These are phyloP conservation scores for Laguncularia racemosa DNA, from an alignment of 345 rosid species.

Conservation along the genomic window DNA sequence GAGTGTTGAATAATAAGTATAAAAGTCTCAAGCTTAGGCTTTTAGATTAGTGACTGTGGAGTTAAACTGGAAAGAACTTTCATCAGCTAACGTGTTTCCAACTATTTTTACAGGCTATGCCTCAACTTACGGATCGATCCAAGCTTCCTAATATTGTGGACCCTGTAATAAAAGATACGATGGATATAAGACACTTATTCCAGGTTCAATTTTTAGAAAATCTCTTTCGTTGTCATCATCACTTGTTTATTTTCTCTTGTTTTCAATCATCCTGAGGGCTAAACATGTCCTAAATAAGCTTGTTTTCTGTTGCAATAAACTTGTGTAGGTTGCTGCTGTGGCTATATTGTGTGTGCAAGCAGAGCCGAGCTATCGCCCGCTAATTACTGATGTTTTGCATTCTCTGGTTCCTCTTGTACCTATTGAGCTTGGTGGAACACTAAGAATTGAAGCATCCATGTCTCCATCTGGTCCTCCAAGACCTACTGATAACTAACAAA, in stretches of 20 bases:
- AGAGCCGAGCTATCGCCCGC: constrained; percentile 85
- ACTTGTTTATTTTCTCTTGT: too few species aligned
- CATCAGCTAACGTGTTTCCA: too few species aligned
- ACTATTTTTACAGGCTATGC: constrained; percentile 72
- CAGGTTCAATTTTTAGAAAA: constrained; percentile 42
- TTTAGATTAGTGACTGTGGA: too few species aligned
- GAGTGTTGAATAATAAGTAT: too few species aligned
- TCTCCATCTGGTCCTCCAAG: constrained; percentile 1
- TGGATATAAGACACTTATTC: constrained; percentile 81
- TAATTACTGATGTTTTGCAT: constrained; percentile 82
- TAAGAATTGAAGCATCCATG: constrained; percentile 29
- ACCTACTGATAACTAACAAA: neutral
- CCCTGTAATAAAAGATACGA: constrained; percentile 62
- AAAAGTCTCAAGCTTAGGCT: too few species aligned
- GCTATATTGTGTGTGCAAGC: constrained; percentile 92
- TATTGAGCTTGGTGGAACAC: constrained; percentile 78
- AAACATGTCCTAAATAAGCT: neutral
- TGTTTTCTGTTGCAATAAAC: neutral
- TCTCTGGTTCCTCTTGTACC: constrained; percentile 86
- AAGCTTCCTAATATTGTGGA: constrained; percentile 80
- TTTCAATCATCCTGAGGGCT: neutral
- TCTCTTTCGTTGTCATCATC: too few species aligned
- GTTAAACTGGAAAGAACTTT: too few species aligned
- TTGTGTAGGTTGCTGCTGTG: constrained; percentile 82
- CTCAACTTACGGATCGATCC: constrained; percentile 87